Evolutionary conservation across 2,329 filamentous ascomycete genomes (phyloP), one percentile per base, ranked within the genome.

Genomic region (Aspergillus versicolor): DNA sequence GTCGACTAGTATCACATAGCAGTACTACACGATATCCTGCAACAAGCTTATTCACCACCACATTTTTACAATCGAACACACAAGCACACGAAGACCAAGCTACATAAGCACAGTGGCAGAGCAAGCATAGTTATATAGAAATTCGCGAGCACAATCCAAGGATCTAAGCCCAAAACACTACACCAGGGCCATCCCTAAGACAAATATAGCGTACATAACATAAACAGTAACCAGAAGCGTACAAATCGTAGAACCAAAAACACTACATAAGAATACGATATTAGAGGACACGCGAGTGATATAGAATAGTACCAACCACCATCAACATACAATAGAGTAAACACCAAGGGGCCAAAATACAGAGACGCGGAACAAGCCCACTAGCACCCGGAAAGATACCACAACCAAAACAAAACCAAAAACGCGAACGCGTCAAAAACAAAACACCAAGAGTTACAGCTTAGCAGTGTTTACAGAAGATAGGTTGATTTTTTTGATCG

Each of bases 401-500:
- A 24, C 24, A 11, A 4, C 24, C 24, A 27, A 27, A 27, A 27
- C 24, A 27, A 27, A 37, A 37, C 12, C 5, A n/a, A 37, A 37
- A 7, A 21, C 40, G 17, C 40, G 40, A 21, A 9, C 9, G 9
- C 17, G 17, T 6, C 11, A n/a, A 42, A 21, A 17, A 12, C n/a
- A 42, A 21, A 17, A 19, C 40, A 21, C 40, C 15, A 9, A 37
- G 6, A 15, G 5, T 17, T 21, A 42, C 15, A 42, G 21, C 21
- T 1, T 21, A 21, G 3, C 4, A 21, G 1, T 21, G 21, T 21
- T 21, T 21, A 21, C 21, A 21, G 21, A 21, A 21, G 21, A 21
- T 21, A 4, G 4, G 4, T 21, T 21, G 21, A 22, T 17, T 52
- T 46, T 59, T 59, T 69, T 63, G 57, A 64, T 52, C 45, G 65